Percentiles rank a stretch among this genome's conserved stretches.
Conservation (phyloP, 192 early-diverging fungal genomes). For the Mortierella antarctica region DNA sequence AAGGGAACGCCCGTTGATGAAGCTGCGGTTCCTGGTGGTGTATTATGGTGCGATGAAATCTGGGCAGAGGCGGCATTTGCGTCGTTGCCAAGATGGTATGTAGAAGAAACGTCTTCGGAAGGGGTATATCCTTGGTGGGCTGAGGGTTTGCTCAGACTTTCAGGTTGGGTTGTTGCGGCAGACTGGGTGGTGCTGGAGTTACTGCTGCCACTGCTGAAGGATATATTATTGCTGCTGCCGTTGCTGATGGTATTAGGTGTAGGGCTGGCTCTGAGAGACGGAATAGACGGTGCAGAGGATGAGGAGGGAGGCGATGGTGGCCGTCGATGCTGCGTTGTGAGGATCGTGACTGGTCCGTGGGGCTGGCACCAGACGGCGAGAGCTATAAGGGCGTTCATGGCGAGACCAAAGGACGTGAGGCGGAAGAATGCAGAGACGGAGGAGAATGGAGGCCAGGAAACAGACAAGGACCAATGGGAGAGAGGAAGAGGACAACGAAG, state of each 20-base stretch:
- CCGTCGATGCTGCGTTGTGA: slow-evolving; percentile 52
- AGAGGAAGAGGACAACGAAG: no score
- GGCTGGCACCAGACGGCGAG: slow-evolving; percentile 53
- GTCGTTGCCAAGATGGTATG: neutral
- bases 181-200: neutral
- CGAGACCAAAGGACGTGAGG: neutral
- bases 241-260: neutral
- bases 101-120: neutral
- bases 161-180: neutral
- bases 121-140: neutral
- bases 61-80: neutral
- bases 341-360: slow-evolving; percentile 53
- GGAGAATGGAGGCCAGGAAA: no score
- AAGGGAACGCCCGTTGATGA: neutral
- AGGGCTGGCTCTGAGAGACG: neutral
- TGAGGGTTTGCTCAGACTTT: neutral
- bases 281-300: neutral
- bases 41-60: neutral
- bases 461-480: neutral
- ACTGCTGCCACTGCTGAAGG: neutral
- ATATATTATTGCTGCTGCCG: neutral
- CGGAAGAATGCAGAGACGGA: neutral
- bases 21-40: neutral
- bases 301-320: slow-evolving; percentile 15
- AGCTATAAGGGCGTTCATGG: slow-evolving; percentile 52